These are phyloP conservation scores for Rosa hybrid DNA, from an alignment of 331 rosid species.

Conservation along the genomic window DNA sequence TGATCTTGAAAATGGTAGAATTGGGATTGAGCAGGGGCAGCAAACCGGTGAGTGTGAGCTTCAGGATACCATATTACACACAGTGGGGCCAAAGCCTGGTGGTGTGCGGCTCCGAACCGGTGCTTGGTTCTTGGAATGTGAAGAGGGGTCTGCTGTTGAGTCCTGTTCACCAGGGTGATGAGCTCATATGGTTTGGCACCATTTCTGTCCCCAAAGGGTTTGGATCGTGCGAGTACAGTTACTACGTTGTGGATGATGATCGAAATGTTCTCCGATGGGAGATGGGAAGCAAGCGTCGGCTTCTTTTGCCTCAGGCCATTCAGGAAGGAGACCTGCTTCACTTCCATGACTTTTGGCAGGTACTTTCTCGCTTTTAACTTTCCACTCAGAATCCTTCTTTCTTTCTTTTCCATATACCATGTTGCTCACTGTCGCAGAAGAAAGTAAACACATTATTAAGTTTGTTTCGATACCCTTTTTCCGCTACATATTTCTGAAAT, in stretches of 20 bases:
- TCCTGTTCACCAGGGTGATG: slow-evolving; percentile 69
- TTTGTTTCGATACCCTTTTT: not conserved
- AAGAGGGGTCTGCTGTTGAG: slow-evolving; percentile 73
- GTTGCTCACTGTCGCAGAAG: too few relatives aligned
- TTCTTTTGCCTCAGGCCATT: slow-evolving; percentile 58
- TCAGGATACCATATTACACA: slow-evolving; percentile 77
- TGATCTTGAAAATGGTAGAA: slow-evolving; percentile 55
- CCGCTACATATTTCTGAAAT: too few relatives aligned
- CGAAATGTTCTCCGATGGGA: slow-evolving; percentile 67
- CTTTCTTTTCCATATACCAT: not conserved
- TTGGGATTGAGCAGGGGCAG: slow-evolving; percentile 45
- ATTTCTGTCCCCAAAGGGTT: slow-evolving; percentile 66
- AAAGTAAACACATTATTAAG: too few relatives aligned
- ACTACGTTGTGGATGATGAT: slow-evolving; percentile 81
- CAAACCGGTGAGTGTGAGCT: slow-evolving; percentile 69
- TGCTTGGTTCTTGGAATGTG: slow-evolving; percentile 89
- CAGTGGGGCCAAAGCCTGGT: slow-evolving; percentile 90
- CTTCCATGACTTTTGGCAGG: slow-evolving; percentile 96
- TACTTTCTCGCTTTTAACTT: slow-evolving; percentile 28
- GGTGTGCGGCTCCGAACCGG: slow-evolving; percentile 79
- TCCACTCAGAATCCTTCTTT: slow-evolving; percentile 11
- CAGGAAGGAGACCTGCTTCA: slow-evolving; percentile 66
- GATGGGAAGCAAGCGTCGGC: slow-evolving; percentile 72
- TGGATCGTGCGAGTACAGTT: slow-evolving; percentile 57
- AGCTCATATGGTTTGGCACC: slow-evolving; percentile 81